Base-by-base conservation (phyloP, 2,329 filamentous ascomycete species). In the Phialophora expanda region DNA sequence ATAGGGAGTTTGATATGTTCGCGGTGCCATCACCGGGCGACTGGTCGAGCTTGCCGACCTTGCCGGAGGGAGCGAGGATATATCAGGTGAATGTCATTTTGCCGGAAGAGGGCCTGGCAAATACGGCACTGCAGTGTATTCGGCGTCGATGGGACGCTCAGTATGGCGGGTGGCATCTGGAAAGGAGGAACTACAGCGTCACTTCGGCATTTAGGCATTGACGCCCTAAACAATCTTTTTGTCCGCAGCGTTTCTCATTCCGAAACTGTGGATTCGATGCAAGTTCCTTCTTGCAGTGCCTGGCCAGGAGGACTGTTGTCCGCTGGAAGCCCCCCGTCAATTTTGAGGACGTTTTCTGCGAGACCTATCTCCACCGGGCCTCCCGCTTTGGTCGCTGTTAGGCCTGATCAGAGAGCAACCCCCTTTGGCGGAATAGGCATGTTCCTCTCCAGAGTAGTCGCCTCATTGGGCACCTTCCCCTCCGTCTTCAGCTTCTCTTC, bases 401-500 rank as follows among this genome's bases (percentile, higher is more conserved):
- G 17, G 51, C 11, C 20, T 44, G 14, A 51, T 62, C 34, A 62
- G 9, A 28, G 44, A 3, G 38, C 26, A n/a, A 46, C 50, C 12
- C 59, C 32, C 6, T 56, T 28, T 7, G 60, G 9, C 12, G 50
- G 34, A n/a, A 46, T 51, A 9, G 60, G 51, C 3, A 62, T 14
- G 38, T 1, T 56, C 60, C 55, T 62, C 50, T 62, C 60, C 26
- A 56, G 41, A 7, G 44, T 24, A n/a, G 14, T 48, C 12, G 51
- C 50, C 14, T 48, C 17, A 2, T 56, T 44, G 38, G 32, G 20
- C 17, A 56, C 51, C 50, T 62, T 50, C 4, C 50, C 53, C 26
- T 56, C 26, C 3, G 24, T 55, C 26, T 20, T 62, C 24, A 65
- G 34, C 24, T 56, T 66, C 44, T 30, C 62, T n/a, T 68, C 64